Evolutionary conservation across 164 flowering plant genomes (phyloP).

Genomic region (Piper longum): DNA sequence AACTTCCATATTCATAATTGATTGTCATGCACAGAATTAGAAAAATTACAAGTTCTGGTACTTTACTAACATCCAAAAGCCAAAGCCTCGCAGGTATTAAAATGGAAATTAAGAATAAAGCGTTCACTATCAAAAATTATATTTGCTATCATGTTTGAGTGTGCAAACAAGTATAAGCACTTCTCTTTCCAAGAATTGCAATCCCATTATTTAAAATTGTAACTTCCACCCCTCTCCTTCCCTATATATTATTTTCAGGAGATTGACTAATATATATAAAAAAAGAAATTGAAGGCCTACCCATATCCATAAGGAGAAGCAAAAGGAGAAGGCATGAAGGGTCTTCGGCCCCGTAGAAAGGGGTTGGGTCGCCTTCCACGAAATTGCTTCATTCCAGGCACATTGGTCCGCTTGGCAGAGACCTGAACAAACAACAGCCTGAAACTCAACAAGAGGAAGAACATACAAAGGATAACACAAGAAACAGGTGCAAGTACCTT

Average conservation of each 20-base stretch:
- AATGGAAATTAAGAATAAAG: too few species aligned
- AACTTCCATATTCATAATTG: too few species aligned
- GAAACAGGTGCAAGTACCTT: conserved; percentile 30
- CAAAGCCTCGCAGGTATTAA: too few species aligned
- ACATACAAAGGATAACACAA: background rate
- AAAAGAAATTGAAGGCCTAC: conserved; percentile 21
- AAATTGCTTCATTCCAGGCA: conserved; percentile 72
- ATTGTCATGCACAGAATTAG: too few species aligned
- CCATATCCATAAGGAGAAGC: conserved; percentile 46
- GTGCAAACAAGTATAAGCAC: too few species aligned
- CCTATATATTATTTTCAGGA: background rate
- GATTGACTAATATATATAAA: background rate
- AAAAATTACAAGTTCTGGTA: too few species aligned
- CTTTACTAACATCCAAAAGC: too few species aligned
- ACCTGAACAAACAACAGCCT: conserved; percentile 23
- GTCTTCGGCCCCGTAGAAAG: conserved; percentile 32
- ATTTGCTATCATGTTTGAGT: too few species aligned
- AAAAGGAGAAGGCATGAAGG: conserved; percentile 30
- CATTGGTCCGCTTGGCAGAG: conserved; percentile 60
- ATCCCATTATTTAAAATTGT: too few species aligned
- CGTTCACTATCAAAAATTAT: too few species aligned
- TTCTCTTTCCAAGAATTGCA: too few species aligned
- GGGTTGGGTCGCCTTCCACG: conserved; percentile 49
- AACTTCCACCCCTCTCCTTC: too few species aligned
- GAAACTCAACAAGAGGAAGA: background rate